These are phyloP conservation scores for Neopestalotiopsis clavispora DNA, from an alignment of 2,329 filamentous ascomycete species.

Conservation along the genomic window DNA sequence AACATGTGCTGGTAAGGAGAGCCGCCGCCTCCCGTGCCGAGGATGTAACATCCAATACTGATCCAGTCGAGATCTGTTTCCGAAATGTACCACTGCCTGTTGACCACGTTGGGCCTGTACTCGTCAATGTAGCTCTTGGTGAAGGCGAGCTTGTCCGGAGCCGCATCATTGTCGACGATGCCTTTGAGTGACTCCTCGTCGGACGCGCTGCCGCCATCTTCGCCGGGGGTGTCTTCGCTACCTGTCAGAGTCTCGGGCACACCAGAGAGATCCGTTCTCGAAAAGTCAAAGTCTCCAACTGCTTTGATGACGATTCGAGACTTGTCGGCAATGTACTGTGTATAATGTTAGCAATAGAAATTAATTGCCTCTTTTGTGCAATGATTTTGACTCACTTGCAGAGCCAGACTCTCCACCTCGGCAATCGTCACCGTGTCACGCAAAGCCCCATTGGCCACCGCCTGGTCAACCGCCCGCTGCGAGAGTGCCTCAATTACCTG, in stretches of 20 bases:
- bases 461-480: slow-evolving; percentile 44
- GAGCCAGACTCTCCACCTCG: slow-evolving; percentile 55
- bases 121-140: slow-evolving; percentile 34
- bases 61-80: slow-evolving; percentile 61
- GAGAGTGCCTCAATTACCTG: slow-evolving; percentile 39
- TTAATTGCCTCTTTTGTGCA: neutral
- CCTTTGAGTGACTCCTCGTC: neutral
- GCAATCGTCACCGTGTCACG: slow-evolving; percentile 47
- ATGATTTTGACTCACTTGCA: slow-evolving; percentile 42
- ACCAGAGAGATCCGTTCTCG: slow-evolving; percentile 27
- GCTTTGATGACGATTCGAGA: slow-evolving; percentile 59
- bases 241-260: neutral
- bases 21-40: slow-evolving; percentile 63
- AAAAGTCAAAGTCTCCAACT: slow-evolving; percentile 57
- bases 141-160: slow-evolving; percentile 14
- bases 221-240: neutral
- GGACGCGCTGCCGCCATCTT: neutral
- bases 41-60: slow-evolving; percentile 59
- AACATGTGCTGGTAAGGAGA: slow-evolving; percentile 54
- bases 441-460: slow-evolving; percentile 47
- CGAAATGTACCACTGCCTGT: slow-evolving; percentile 57
- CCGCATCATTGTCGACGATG: neutral
- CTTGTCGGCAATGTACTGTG: slow-evolving; percentile 52
- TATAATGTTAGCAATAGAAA: neutral
- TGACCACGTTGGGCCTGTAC: slow-evolving; percentile 51